Evolutionary conservation across 2,329 filamentous ascomycete species (phyloP), one percentile per base, ranked within the genome.

Genomic region (Rhytidhysteron rufulum): DNA sequence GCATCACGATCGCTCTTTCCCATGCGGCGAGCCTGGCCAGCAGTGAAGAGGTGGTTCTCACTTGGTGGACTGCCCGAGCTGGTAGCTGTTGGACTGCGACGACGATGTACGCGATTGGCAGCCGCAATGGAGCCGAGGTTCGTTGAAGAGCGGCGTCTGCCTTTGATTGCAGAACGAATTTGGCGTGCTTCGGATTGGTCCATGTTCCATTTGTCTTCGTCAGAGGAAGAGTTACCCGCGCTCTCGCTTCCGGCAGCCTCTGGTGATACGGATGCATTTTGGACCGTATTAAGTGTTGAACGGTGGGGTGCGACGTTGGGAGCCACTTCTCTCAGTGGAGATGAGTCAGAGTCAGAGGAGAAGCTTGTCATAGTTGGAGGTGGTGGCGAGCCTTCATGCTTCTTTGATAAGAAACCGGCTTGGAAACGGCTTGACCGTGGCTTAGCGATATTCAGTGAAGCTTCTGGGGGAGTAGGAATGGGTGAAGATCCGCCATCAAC

Each of bases 321-420:
- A 17, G 61, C 61, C 30, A 74, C 68, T 37, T 74, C 68, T 32
- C 69, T 64, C 15, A 74, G 62, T 18, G 45, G 40, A 4, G 65
- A 70, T 16, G 54, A 67, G 34, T 74, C 77, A 24, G 71, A 72
- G 42, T 83, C 80, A 16, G 80, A 81, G 3, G 79, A 79, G 17
- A 78, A 74, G 29, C 82, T 65, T 6, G 73, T 73, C 11, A 80
- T 77, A 2, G 76, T 69, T 11, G 69, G 68, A 11, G 78, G 74
- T 4, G 78, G 66, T 4, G 86, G 84, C 3, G 85, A 88, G 37
- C 78, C 82, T 33, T 77, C 71, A 2, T 60, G 53, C 30, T 70
- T 82, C 62, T 83, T 85, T 1, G 86, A 82, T 18, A 97, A 70
- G 63, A 95, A 95, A 4, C 91, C 91, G 2, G 89, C 78, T 54